phyloP scores from a whole-genome alignment of 768 basidiomycete genomes.

The Mycena vulgaris region DNA sequence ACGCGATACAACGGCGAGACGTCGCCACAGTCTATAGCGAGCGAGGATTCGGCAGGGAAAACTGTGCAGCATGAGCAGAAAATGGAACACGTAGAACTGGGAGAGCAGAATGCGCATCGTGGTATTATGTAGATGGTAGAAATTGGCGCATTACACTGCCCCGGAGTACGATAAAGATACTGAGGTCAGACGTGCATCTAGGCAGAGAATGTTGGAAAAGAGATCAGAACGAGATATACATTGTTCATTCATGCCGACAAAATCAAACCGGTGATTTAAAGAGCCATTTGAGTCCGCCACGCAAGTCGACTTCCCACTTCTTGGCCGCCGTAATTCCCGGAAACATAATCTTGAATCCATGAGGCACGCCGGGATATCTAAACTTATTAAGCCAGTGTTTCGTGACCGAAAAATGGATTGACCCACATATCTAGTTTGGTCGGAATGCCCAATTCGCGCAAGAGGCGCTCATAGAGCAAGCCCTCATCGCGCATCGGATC shows the following conservation, averaged over 20 bases:
- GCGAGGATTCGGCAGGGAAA: no score
- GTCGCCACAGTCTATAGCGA: no score
- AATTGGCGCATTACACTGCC: no score
- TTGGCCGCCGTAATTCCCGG: neutral
- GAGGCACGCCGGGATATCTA: slow-evolving; percentile 11
- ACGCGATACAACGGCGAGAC: no score
- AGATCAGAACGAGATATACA: slow-evolving; percentile 5
- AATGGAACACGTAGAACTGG: no score
- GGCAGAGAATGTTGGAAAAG: neutral
- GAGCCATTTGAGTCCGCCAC: neutral
- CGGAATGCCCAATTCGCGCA: neutral
- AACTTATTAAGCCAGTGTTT: neutral
- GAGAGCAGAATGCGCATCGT: no score
- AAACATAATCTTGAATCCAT: neutral
- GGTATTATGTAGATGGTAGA: no score
- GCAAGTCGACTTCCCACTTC: neutral
- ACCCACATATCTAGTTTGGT: slow-evolving; percentile 16
- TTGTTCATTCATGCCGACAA: neutral
- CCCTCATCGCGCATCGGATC: slow-evolving; percentile 17
- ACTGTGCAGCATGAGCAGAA: no score
- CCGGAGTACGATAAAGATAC: no score
- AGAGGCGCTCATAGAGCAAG: neutral
- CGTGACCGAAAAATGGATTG: neutral
- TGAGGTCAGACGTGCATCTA: neutral
- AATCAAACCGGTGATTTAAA: neutral